Evolutionary conservation across 495 filamentous ascomycete genomes (phyloP), one percentile per base, ranked within the genome.

Genomic region (Bathelium albidoporum): DNA sequence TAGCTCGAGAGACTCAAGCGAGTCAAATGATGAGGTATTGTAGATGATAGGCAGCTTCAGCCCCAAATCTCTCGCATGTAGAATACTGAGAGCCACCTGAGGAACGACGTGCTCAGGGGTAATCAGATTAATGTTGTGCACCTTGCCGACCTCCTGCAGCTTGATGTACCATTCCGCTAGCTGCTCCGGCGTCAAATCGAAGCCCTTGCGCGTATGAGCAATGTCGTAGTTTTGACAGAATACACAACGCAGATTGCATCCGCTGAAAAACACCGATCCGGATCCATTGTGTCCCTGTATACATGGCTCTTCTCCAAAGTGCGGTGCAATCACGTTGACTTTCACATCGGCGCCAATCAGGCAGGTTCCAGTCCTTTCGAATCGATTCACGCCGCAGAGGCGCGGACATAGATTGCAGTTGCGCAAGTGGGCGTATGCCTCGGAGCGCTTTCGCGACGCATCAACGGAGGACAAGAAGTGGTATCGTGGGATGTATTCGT

Each of bases 201-300:
- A 83, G 2, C 88, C 88, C 58, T 87, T 88, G 9, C 83, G 77
- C 68, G 85, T 81, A 65, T 92, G 88, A 1, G 87, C 80, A 41
- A 91, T 91, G 55, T 89, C 88, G 73, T 90, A 81, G 74, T 91
- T 91, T 71, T 91, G 88, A 72, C 89, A 93, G 69, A 91, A 91
- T 0, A 89, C 85, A 71, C 89, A 91, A 18, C 87, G 82, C 39
- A 90, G 71, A 72, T 89, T 90, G 69, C 87, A 91, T 14, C 84
- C 85, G 34, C 79, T 80, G 69, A 90, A 90, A 76, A 90, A 91
- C 49, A 91, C 87, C 9, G 84, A 80, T 44, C 88, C 89, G 63
- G 82, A 86, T 11, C 89, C 88, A 70, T 87, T 80, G 68, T 85
- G 85, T 22, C 88, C 88, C 71, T 90, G 87, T 39, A 91, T 84